A percentile compares a stretch with the other conserved stretches of the same genome.
Evolutionary conservation across 352 stramenopile species (phyloP).

Genomic region (Pythium periplocum): DNA sequence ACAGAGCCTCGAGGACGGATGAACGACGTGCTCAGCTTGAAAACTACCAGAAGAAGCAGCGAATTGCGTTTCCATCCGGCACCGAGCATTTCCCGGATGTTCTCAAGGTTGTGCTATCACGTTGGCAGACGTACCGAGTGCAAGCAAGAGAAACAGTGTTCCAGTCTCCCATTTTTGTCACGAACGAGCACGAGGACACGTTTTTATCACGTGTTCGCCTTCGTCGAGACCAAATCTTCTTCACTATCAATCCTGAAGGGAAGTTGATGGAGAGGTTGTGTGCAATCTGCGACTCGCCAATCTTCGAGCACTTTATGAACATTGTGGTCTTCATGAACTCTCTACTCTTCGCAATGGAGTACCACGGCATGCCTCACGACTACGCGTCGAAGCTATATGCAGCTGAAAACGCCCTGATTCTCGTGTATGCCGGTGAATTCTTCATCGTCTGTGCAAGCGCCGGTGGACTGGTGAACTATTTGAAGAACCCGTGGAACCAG

Average conservation of each 20-base stretch:
- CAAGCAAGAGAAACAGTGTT: slow-evolving; percentile 28
- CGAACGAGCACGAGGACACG: slow-evolving; percentile 40
- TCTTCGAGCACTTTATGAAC: slow-evolving; percentile 81
- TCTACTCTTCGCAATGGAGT: slow-evolving; percentile 72
- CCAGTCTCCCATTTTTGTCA: slow-evolving; percentile 46
- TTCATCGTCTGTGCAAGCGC: slow-evolving; percentile 49
- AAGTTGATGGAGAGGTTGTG: slow-evolving; percentile 44
- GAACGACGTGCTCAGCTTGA: slow-evolving; percentile 25
- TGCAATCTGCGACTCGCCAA: slow-evolving; percentile 38
- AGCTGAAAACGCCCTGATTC: slow-evolving; percentile 60
- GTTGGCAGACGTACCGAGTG: slow-evolving; percentile 32
- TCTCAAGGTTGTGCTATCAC: slow-evolving; percentile 30
- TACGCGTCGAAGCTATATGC: slow-evolving; percentile 59
- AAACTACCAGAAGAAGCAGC: slow-evolving; percentile 41
- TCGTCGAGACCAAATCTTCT: slow-evolving; percentile 34
- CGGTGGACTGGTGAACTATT: slow-evolving; percentile 52
- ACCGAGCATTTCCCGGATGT: slow-evolving; percentile 63
- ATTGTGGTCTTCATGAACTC: slow-evolving; percentile 68
- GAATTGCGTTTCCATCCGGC: slow-evolving; percentile 45
- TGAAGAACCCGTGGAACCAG: slow-evolving; percentile 80
- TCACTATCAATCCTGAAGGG: slow-evolving; percentile 44
- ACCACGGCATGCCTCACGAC: slow-evolving; percentile 52
- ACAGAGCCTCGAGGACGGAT: slow-evolving; percentile 24
- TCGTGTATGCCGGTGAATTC: slow-evolving; percentile 69
- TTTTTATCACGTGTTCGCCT: slow-evolving; percentile 4